Evolutionary conservation across 345 rosid genomes (phyloP).

Genomic region (Bruguiera gymnorhiza): DNA sequence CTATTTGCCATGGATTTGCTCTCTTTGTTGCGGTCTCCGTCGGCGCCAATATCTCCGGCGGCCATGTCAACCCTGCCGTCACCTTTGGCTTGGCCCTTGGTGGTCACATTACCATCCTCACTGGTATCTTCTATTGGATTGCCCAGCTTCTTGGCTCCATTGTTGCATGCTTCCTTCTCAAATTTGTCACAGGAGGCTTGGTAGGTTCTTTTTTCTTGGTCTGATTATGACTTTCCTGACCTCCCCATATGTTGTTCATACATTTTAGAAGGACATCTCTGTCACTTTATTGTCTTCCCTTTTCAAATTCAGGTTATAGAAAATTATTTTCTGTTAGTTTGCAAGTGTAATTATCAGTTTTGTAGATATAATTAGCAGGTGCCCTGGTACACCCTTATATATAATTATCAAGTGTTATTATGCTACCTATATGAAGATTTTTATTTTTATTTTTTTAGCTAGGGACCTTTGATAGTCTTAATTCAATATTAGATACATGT

Average conservation of each 20-base stretch:
- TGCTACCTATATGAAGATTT: too few species aligned
- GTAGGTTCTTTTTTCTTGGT: constrained; percentile 31
- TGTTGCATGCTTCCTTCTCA: constrained; percentile 77
- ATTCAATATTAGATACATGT: too few species aligned
- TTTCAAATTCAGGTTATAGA: too few species aligned
- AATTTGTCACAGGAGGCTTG: constrained; percentile 77
- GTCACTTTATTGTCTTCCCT: too few species aligned
- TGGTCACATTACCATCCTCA: constrained; percentile 86
- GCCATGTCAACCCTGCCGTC: constrained; percentile 96
- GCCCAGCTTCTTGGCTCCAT: constrained; percentile 92
- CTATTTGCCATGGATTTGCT: constrained; percentile 84
- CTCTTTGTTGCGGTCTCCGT: constrained; percentile 86
- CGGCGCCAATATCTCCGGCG: constrained; percentile 91
- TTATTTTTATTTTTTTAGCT: too few species aligned
- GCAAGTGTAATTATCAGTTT: too few species aligned
- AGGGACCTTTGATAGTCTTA: too few species aligned
- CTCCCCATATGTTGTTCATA: background rate
- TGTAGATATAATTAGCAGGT: too few species aligned
- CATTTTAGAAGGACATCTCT: too few species aligned
- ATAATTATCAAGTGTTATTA: too few species aligned
- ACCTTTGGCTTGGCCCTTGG: constrained; percentile 90
- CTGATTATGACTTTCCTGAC: background rate
- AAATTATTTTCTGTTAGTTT: too few species aligned
- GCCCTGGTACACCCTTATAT: too few species aligned
- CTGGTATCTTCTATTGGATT: constrained; percentile 85